These are phyloP conservation scores for Biscogniauxia sp. DNA, from an alignment of 2,329 filamentous ascomycete species.

Conservation along the genomic window DNA sequence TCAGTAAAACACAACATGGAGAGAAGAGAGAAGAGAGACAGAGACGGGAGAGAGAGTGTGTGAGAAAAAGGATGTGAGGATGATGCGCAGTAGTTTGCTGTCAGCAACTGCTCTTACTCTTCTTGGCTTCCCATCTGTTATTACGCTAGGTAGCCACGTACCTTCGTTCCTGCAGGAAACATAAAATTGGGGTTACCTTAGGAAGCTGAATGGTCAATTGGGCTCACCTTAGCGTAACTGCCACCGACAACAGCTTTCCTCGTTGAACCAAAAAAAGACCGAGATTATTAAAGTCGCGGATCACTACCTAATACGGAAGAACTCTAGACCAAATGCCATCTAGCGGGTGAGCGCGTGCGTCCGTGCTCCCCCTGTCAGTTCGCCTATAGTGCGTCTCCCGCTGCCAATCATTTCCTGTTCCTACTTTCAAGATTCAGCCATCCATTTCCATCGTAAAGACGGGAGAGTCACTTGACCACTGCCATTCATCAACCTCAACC, in stretches of 20 bases:
- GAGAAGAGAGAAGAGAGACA: not conserved
- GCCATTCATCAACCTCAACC: not conserved
- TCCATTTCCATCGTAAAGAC: not conserved
- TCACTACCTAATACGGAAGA: not conserved
- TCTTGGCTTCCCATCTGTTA: conserved; percentile 3
- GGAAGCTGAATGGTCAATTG: not conserved
- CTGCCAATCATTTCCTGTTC: conserved; percentile 5
- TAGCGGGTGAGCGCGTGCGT: not conserved
- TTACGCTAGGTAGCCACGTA: not conserved
- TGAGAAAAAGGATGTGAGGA: conserved; percentile 21
- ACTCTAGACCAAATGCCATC: not conserved
- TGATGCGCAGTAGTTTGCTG: conserved; percentile 13
- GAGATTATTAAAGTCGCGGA: not conserved
- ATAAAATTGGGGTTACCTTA: not conserved
- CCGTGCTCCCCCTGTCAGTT: not conserved
- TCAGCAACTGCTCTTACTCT: conserved; percentile 8
- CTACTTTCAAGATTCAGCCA: conserved; percentile 1
- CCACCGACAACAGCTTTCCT: not conserved
- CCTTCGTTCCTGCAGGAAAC: not conserved
- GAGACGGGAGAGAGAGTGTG: too few species aligned
- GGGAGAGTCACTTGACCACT: not conserved
- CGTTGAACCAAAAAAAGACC: not conserved
- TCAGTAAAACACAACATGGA: not conserved
- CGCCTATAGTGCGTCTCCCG: not conserved
- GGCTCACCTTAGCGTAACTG: not conserved